A percentile compares a stretch with the other conserved stretches of the same genome.
Conservation (phyloP, 495 filamentous ascomycete species). For the Penicillium antarcticum region DNA sequence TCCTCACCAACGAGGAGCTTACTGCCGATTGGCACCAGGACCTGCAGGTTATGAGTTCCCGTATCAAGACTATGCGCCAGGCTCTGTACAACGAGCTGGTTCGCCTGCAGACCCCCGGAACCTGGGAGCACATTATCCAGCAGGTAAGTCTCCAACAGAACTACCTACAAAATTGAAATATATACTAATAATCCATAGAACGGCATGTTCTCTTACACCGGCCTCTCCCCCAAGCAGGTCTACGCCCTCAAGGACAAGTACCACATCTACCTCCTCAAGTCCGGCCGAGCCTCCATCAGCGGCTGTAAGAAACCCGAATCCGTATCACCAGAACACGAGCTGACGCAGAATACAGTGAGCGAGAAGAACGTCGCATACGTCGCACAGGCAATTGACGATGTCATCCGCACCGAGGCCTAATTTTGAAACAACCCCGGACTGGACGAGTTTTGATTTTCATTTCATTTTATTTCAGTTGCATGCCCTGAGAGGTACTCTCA, state of each 20-base stretch:
- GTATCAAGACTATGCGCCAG: constrained; percentile 47
- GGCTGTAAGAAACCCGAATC: constrained; percentile 33
- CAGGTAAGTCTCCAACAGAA: constrained; percentile 28
- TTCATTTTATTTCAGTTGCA: constrained; percentile 1
- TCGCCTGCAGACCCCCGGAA: constrained; percentile 42
- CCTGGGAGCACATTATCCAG: constrained; percentile 48
- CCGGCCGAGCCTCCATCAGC: constrained; percentile 46
- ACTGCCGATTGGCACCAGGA: constrained; percentile 47
- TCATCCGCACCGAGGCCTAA: constrained; percentile 42
- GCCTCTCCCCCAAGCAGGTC: constrained; percentile 43
- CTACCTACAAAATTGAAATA: background rate
- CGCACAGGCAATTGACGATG: constrained; percentile 44
- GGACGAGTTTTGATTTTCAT: background rate
- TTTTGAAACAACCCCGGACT: background rate
- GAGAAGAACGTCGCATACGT: constrained; percentile 48
- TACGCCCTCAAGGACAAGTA: constrained; percentile 44
- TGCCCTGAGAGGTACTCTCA: background rate
- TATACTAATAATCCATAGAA: constrained; percentile 30
- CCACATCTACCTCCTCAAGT: constrained; percentile 49
- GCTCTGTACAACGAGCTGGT: constrained; percentile 43
- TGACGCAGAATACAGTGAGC: constrained; percentile 43
- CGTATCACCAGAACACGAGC: background rate
- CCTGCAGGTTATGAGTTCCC: constrained; percentile 49
- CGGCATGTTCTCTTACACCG: constrained; percentile 54
- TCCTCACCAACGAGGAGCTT: constrained; percentile 39